Conservation (phyloP, 2,329 filamentous ascomycete species). For the Alternaria consortialis region DNA sequence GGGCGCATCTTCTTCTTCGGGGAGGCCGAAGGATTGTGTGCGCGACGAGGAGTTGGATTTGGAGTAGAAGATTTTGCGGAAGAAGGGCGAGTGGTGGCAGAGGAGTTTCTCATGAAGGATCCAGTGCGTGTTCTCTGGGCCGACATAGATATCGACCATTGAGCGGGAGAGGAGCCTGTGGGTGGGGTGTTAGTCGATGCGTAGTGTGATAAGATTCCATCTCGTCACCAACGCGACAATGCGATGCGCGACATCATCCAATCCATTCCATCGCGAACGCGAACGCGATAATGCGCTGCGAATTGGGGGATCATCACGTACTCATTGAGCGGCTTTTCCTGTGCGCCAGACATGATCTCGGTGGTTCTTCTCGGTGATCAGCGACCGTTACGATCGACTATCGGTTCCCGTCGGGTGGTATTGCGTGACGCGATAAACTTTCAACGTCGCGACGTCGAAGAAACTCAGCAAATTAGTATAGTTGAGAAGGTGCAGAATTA, state of each 20-base stretch:
- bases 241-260: neutral
- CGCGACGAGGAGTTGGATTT: slow-evolving; percentile 38
- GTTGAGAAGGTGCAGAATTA: neutral
- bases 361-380: slow-evolving; percentile 2
- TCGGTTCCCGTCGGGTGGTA: slow-evolving; percentile 7
- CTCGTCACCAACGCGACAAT: neutral
- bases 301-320: slow-evolving; percentile 22
- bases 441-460: neutral
- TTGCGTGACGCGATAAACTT: slow-evolving; percentile 1
- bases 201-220: neutral
- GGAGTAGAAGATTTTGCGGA: slow-evolving; percentile 61
- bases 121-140: slow-evolving; percentile 63
- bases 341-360: slow-evolving; percentile 33
- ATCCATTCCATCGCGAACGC: neutral
- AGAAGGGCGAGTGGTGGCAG: slow-evolving; percentile 63
- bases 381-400: slow-evolving; percentile 14
- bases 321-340: slow-evolving; percentile 49
- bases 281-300: neutral
- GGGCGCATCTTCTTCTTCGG: slow-evolving; percentile 61
- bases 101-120: slow-evolving; percentile 65
- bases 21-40: slow-evolving; percentile 57
- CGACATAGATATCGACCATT: slow-evolving; percentile 66
- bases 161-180: slow-evolving; percentile 62
- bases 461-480: neutral
- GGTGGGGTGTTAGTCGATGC: neutral